These are phyloP conservation scores for Gnetum montanum DNA, from an alignment of 75 land plant species.

Conservation along the genomic window DNA sequence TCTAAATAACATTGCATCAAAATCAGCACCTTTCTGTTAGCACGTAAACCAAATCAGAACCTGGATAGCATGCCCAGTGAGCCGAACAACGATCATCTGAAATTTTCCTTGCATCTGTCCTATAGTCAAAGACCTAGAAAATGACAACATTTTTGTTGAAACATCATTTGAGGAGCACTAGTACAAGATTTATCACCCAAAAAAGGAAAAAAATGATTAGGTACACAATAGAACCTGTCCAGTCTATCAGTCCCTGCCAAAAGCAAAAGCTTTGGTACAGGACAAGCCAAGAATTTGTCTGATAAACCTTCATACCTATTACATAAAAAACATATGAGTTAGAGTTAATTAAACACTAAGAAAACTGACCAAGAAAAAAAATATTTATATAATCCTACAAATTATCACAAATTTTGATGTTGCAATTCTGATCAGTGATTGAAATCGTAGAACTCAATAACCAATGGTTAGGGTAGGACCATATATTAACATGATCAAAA, in stretches of 20 bases:
- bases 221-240: slow-evolving; percentile 48
- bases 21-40: not conserved
- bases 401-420: too few relatives aligned
- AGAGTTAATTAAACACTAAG: too few relatives aligned
- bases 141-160: not conserved
- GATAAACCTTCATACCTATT: slow-evolving; percentile 96
- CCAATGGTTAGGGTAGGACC: too few relatives aligned
- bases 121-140: slow-evolving; percentile 72
- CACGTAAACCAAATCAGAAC: too few relatives aligned
- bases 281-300: slow-evolving; percentile 75
- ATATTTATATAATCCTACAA: too few relatives aligned
- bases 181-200: not conserved
- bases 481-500: too few relatives aligned
- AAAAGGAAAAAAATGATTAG: not conserved
- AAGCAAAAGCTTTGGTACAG: slow-evolving; percentile 78
- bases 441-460: too few relatives aligned
- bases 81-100: slow-evolving; percentile 87
- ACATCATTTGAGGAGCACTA: not conserved
- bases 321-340: slow-evolving; percentile 7
- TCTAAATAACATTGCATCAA: too few relatives aligned
- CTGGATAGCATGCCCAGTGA: slow-evolving; percentile 98
- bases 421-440: too few relatives aligned
- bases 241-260: slow-evolving; percentile 96
- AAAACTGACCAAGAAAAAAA: too few relatives aligned
- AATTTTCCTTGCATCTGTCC: slow-evolving; percentile 99